Base-by-base conservation (phyloP, 78 protist species). In the Creolimax fragrantissima region DNA sequence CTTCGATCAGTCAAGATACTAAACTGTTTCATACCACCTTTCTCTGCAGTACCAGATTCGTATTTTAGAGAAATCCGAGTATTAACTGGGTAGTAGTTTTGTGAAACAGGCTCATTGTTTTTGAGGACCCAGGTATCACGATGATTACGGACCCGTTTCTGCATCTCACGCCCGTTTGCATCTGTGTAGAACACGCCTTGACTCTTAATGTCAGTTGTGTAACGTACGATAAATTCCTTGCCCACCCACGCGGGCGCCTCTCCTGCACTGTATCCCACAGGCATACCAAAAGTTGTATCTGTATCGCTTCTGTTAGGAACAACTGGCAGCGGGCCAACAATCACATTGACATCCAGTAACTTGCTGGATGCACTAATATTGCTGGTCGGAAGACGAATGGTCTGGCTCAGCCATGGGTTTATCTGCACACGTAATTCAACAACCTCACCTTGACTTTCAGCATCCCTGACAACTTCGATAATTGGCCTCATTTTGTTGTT, bases 51-150 rank as follows among this genome's bases (percentile, higher is more conserved):
- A 17, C 11, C 24, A 0, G 11, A 24, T 36, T 66, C 92, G 47
- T 97, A 97, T 42, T 84, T 81, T 36, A 96, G 32, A 43, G 44
- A 44, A 11, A 93, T 42, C 6, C 93, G 90, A 17, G 96, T 85
- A 85, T 95, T 97, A 42, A 95, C 91, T 35, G 98, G 98, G 58
- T 94, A 96, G 92, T 96, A 97, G 92, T 97, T 97, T 44, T 94
- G 95, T 17, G 97, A 81, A 32, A 90, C 92, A 47, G 97, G 97
- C 43, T 96, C 96, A 37, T 89, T 93, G 85, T 91, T 90, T 39
- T 39, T 67, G 47, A 89, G 90, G 41, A 58, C 45, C 95, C 97
- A 96, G 3, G 95, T 91, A 41, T 67, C 93, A 32, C 98, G 88
- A 44, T 67, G 36, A 96, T 97, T 84, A 41, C 4, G 37, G 32